Evolutionary conservation across 768 basidiomycete genomes (phyloP).

Genomic region (Aureoboletus auriporus): DNA sequence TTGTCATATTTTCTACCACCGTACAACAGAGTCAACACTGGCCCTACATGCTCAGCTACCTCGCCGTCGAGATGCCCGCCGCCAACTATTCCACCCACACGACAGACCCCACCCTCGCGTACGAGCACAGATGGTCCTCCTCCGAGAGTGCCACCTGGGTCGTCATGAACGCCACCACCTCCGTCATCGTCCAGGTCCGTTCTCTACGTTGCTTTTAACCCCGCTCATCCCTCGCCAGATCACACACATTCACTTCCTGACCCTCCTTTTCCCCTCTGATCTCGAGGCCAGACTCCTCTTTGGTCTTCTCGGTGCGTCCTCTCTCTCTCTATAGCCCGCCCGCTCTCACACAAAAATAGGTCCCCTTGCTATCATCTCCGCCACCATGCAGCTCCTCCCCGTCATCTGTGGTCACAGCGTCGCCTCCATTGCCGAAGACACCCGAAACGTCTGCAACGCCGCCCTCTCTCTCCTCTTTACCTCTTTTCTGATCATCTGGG

Average conservation of each 20-base stretch:
- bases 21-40: constrained; percentile 64
- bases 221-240: constrained; percentile 46
- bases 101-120: constrained; percentile 21
- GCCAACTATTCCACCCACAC: constrained; percentile 13
- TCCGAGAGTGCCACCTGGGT: constrained; percentile 76
- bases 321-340: not conserved
- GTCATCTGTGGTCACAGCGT: constrained; percentile 40
- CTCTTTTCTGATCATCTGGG: constrained; percentile 87
- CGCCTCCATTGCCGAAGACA: constrained; percentile 59
- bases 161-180: constrained; percentile 81
- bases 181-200: constrained; percentile 80
- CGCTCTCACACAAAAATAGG: constrained; percentile 36
- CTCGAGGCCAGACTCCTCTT: constrained; percentile 87
- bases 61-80: constrained; percentile 65
- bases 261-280: constrained; percentile 87
- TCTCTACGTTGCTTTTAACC: not conserved
- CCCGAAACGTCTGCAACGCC: constrained; percentile 93
- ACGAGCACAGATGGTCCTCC: constrained; percentile 50
- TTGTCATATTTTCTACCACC: constrained; percentile 63
- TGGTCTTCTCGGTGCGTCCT: constrained; percentile 63
- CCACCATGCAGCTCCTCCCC: constrained; percentile 79
- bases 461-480: constrained; percentile 96
- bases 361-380: constrained; percentile 82
- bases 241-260: constrained; percentile 97
- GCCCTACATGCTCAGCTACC: constrained; percentile 96